phyloP scores from a whole-genome alignment of 2,329 filamentous ascomycete genomes.

The Intubia oerlemansii region DNA sequence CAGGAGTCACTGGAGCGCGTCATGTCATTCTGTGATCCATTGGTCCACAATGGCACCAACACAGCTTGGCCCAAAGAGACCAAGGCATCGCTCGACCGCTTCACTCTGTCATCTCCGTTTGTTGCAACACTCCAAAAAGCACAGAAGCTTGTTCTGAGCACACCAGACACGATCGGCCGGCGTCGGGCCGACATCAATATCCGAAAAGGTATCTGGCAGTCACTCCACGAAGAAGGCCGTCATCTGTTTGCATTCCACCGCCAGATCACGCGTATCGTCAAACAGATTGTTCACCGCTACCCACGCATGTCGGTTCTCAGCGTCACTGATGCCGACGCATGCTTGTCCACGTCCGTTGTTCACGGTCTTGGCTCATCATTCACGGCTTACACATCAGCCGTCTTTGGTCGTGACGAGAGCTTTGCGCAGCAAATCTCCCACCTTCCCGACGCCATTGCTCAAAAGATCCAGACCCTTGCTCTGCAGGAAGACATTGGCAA shows the following conservation, averaged over 20 bases:
- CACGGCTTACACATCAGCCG: not conserved
- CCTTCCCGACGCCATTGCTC: not conserved
- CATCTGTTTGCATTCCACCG: constrained; percentile 12
- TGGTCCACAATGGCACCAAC: too few species aligned
- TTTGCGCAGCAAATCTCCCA: not conserved
- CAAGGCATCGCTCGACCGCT: not conserved
- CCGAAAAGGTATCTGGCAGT: constrained; percentile 3
- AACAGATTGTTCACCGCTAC: constrained; percentile 18
- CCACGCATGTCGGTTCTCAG: constrained; percentile 18
- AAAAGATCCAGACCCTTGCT: not conserved
- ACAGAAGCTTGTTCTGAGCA: constrained; percentile 3
- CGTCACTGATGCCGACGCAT: constrained; percentile 13
- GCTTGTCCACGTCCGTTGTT: constrained; percentile 14
- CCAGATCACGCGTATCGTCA: constrained; percentile 14
- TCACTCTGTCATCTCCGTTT: constrained; percentile 1
- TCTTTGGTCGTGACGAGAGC: not conserved
- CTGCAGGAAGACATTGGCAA: not conserved
- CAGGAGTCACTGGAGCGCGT: constrained; percentile 1
- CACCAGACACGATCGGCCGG: too few species aligned
- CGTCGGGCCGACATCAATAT: constrained; percentile 7
- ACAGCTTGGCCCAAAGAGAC: constrained; percentile 2
- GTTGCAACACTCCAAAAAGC: not conserved
- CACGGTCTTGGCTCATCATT: constrained; percentile 13
- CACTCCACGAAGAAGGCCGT: constrained; percentile 11
- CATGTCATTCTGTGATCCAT: too few species aligned